A percentile compares a stretch with the other conserved stretches of the same genome.
These are phyloP conservation scores for Huntiella bhutanensis DNA, from an alignment of 2,329 filamentous ascomycete species.

Conservation along the genomic window DNA sequence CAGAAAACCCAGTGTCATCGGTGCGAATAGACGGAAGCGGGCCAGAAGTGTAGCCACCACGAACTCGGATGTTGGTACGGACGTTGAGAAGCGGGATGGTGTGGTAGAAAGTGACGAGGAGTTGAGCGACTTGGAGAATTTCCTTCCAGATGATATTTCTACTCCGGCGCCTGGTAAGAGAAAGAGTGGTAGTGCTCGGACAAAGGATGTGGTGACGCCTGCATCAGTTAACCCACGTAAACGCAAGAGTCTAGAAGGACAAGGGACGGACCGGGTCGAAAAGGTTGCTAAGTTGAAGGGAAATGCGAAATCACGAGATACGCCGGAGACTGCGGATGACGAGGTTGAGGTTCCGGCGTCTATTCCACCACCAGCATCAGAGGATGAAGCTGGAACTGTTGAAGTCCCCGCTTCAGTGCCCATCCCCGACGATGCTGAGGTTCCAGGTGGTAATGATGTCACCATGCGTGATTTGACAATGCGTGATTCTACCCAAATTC, in stretches of 20 bases:
- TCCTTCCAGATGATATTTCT: conserved; percentile 46
- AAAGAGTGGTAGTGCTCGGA: conserved; percentile 20
- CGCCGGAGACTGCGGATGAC: neutral
- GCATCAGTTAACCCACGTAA: conserved; percentile 21
- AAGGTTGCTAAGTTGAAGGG: conserved; percentile 18
- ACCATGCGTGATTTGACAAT: no score
- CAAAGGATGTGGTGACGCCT: neutral
- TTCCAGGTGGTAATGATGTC: no score
- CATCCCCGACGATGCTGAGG: conserved; percentile 7
- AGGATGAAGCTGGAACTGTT: neutral
- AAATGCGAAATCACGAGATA: conserved; percentile 4
- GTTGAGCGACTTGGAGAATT: conserved; percentile 29
- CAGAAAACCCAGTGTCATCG: conserved; percentile 43
- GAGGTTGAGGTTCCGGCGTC: conserved; percentile 9
- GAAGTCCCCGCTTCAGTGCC: neutral
- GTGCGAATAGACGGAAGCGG: conserved; percentile 27
- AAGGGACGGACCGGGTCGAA: conserved; percentile 21
- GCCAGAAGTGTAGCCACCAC: conserved; percentile 11
- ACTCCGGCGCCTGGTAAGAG: conserved; percentile 36
- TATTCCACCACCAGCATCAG: conserved; percentile 2
- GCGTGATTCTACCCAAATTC: neutral
- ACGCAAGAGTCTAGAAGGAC: conserved; percentile 33
- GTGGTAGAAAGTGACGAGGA: conserved; percentile 16
- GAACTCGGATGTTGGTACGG: conserved; percentile 13
- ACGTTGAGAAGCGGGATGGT: conserved; percentile 17